A percentile compares a stretch with the other conserved stretches of the same genome.
phyloP scores from a whole-genome alignment of 1,284 basidiomycete genomes.

The Pascua guehoae region DNA sequence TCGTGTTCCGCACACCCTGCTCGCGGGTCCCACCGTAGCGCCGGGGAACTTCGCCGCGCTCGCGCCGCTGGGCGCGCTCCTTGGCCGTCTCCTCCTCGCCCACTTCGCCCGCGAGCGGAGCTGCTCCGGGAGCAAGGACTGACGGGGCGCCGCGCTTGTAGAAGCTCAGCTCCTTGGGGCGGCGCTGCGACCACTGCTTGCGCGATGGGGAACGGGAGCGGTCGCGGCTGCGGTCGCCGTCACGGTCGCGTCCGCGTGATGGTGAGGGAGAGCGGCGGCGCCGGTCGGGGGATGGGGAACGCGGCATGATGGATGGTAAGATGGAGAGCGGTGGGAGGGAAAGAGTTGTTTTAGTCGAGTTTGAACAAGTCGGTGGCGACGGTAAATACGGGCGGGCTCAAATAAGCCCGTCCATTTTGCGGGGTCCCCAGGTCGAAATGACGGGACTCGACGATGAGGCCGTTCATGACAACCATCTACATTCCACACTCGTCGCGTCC shows the following conservation, averaged over 20 bases:
- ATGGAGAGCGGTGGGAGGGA: background rate
- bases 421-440: too few species aligned
- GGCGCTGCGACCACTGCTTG: constrained; percentile 12
- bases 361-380: constrained; percentile 1
- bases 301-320: constrained; percentile 23
- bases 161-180: constrained; percentile 48
- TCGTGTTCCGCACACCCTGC: constrained; percentile 45
- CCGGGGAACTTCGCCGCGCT: constrained; percentile 40
- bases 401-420: too few species aligned
- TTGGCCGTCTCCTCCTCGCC: constrained; percentile 29
- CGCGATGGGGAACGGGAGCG: background rate
- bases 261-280: constrained; percentile 6
- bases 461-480: background rate
- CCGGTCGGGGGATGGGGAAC: constrained; percentile 28
- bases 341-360: background rate
- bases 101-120: constrained; percentile 5
- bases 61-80: constrained; percentile 36
- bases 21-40: constrained; percentile 44
- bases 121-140: too few species aligned
- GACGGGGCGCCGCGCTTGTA: constrained; percentile 43
- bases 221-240: constrained; percentile 7
- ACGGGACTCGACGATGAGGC: background rate
- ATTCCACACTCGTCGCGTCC: background rate
- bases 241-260: background rate
- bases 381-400: background rate